phyloP scores from a whole-genome alignment of 768 basidiomycete species.

The Cystoderma amianthinum region DNA sequence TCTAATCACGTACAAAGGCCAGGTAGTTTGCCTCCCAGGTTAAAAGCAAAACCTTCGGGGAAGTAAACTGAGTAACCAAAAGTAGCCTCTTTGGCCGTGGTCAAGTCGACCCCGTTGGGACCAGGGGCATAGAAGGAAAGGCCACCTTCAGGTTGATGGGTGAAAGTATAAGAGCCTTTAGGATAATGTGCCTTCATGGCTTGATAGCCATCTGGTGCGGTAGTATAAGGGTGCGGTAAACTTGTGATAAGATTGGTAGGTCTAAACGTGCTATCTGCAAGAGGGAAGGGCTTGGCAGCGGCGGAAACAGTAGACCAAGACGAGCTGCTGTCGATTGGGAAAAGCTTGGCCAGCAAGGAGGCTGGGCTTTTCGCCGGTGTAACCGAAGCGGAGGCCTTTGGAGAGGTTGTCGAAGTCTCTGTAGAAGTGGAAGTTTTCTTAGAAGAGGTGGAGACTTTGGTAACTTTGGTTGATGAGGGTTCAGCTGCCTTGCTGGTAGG shows the following conservation, averaged over 20 bases:
- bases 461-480: background rate
- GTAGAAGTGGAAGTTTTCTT: background rate
- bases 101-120: slow-evolving; percentile 41
- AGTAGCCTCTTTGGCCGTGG: slow-evolving; percentile 58
- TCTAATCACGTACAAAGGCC: slow-evolving; percentile 49
- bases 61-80: slow-evolving; percentile 61
- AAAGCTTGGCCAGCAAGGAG: slow-evolving; percentile 23
- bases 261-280: slow-evolving; percentile 38
- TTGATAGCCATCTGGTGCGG: slow-evolving; percentile 42
- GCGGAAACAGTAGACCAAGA: slow-evolving; percentile 43
- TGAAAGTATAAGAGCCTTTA: slow-evolving; percentile 49
- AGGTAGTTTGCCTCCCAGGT: slow-evolving; percentile 67
- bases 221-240: slow-evolving; percentile 33
- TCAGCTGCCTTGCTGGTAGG: background rate
- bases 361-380: slow-evolving; percentile 6
- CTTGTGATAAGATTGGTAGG: slow-evolving; percentile 27
- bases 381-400: too few relatives aligned
- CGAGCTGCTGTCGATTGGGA: slow-evolving; percentile 27
- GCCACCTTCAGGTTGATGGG: slow-evolving; percentile 45
- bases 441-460: background rate
- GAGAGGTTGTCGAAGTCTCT: background rate
- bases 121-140: slow-evolving; percentile 70
- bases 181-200: slow-evolving; percentile 50
- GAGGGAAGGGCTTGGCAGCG: slow-evolving; percentile 23
- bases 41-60: slow-evolving; percentile 54